Conservation (phyloP, 495 filamentous ascomycete species). For the Hypomontagnella monticulosa region DNA sequence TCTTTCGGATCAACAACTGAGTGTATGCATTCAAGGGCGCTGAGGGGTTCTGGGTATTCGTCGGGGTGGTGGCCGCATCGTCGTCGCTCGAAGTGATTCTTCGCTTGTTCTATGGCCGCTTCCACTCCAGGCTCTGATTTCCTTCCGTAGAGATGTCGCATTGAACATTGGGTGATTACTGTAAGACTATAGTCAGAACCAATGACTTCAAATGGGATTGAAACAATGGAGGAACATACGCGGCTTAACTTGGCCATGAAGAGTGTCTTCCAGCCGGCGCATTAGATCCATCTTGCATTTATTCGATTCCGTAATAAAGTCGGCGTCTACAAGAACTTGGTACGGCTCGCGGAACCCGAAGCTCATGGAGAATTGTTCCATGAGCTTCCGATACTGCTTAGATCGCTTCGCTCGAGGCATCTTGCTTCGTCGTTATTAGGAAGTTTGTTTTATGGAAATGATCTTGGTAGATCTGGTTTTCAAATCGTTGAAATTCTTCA, state of each 20-base stretch:
- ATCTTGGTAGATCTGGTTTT: slow-evolving; percentile 9
- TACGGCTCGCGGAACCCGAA: slow-evolving; percentile 94
- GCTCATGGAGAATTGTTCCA: slow-evolving; percentile 85
- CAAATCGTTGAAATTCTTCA: slow-evolving; percentile 29
- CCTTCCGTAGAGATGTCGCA: slow-evolving; percentile 74
- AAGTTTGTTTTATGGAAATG: slow-evolving; percentile 2
- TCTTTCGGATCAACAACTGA: slow-evolving; percentile 79
- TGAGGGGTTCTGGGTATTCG: slow-evolving; percentile 71
- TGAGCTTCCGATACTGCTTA: slow-evolving; percentile 96
- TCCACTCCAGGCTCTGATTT: slow-evolving; percentile 64
- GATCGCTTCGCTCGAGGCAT: slow-evolving; percentile 89
- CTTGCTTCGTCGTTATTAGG: slow-evolving; percentile 39
- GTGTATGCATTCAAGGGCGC: slow-evolving; percentile 78
- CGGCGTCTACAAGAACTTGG: slow-evolving; percentile 89
- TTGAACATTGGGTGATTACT: slow-evolving; percentile 63
- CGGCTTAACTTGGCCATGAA: slow-evolving; percentile 86
- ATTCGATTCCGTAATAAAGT: slow-evolving; percentile 77
- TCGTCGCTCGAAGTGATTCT: slow-evolving; percentile 76
- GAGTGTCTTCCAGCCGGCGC: slow-evolving; percentile 73
- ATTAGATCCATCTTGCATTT: slow-evolving; percentile 83
- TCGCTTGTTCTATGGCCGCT: slow-evolving; percentile 71
- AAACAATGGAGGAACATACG: slow-evolving; percentile 59
- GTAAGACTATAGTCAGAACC: slow-evolving; percentile 8
- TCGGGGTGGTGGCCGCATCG: slow-evolving; percentile 90
- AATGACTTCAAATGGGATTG: background rate